Evolutionary conservation across 2,329 filamentous ascomycete genomes (phyloP), one percentile per base, ranked within the genome.

Genomic region (Aotearoamyces nothofagi): DNA sequence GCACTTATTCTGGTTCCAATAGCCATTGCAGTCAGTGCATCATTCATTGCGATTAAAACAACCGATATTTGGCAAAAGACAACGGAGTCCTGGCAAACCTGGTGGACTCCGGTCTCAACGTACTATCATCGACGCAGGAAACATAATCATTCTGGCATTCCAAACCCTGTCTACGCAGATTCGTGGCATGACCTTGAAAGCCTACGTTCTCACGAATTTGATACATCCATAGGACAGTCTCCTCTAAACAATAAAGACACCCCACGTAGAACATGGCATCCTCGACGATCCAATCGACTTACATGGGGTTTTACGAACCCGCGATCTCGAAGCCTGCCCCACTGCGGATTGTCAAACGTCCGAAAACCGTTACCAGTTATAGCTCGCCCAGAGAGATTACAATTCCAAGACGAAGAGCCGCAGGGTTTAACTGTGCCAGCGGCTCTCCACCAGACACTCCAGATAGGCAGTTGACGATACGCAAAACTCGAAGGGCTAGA

Each of bases 1-100:
- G 53, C 52, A 32, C 46, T 63, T 36, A 49, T 62, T 33, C 43
- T 62, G 26, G 53, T 63, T 31, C 59, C 60, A 22, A 60, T 63
- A 34, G 41, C 54, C 32, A 48, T 62, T 20, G 50, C 45, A 35
- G 38, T 34, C 31, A 45, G 42, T 17, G 44, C 44, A 37, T 47
- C 47, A 39, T 46, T 41, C 33, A 39, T 49, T 29, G 44, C 43
- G 16, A 30, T 52, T 16, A 45, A 50, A 32, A 36, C 38, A 20
- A 31, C 39, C 22, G 35, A 40, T 29, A 34, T 39, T 35, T 42
- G 28, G 28, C 33, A 42, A 31, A 34, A 32, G 16, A 35, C 43
- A 33, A 35, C 35, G 30, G 31, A 26, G 32, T 24, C 17, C 15
- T 26, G 24, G 27, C 24, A 32, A 17, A 31, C 22, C 37, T 62